Base-by-base conservation (phyloP, 2,329 filamentous ascomycete genomes). In the Coniochaeta ligniaria region DNA sequence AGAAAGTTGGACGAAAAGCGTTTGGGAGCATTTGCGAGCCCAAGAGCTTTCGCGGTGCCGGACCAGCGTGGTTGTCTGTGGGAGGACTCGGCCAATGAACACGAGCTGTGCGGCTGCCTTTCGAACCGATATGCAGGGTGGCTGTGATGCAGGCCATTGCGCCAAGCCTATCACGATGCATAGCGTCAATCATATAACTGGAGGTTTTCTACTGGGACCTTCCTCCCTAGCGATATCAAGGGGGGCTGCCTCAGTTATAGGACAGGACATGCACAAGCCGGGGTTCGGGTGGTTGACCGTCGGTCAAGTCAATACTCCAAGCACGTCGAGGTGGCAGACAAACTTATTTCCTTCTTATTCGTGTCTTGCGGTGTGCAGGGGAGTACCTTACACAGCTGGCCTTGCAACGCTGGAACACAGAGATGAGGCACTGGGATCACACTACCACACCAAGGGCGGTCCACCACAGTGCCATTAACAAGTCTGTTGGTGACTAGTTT, bases 21-120 rank as follows among this genome's bases (percentile, higher is more conserved):
- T 8, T 36, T 36, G 6, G 35, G 35, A 36, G 35, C 35, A 14
- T 36, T 36, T 11, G 35, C 35, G 35, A 36, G 9, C 35, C 7
- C 35, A 8, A 36, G 35, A 12, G 35, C 7, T 36, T 36, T 36
- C 35, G 3, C 12, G 12, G 35, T 36, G 6, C 35, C 35, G 35
- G 35, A 36, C 12, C 35, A 20, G 45, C n/a, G 17, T 50, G 45
- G 45, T 11, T 22, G 45, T 55, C 26, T 3, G 52, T 61, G 60
- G 63, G 62, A 63, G 61, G 52, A 17, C 9, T n/a, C 24, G 52
- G 28, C 24, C 24, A 55, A 36, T 36, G 12, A 14, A 9, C 35
- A 36, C 12, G 35, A 36, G 35, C 35, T 36, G 12, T 36, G 12
- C 12, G 35, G 3, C 35, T 36, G 35, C 35, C 35, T 7, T 3